Base-by-base conservation (phyloP, 306 rosid genomes). In the Alnus glutinosa region DNA sequence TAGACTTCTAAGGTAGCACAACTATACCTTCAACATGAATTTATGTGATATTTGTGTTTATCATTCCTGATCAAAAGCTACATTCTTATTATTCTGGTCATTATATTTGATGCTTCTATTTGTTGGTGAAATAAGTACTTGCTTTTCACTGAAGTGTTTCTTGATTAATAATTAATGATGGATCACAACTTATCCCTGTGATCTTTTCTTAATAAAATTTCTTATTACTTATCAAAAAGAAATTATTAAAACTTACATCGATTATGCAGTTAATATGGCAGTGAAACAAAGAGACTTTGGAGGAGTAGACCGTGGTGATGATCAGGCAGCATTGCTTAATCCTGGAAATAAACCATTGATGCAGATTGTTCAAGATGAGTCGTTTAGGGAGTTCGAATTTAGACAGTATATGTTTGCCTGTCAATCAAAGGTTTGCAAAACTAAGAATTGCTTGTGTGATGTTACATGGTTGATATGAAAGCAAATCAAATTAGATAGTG, bases 341-440 rank as follows among this genome's bases (percentile, higher is more conserved):
- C 87, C 96, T 59, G 92, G 92, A 77, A 93, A 83, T 79, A 96
- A 93, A 80, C 80, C 94, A 76, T 87, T 96, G 89, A 83, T 96
- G 50, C 96, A 93, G 81, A 96, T 96, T 68, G 92, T 91, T 82
- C 99, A 90, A 87, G 99, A 96, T 71, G 99, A 93, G 79, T 91
- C 97, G 7, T 93, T 96, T 81, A 84, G 99, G 90, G 99, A 96
- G 84, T 96, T 96, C 83, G 99, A 96, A 80, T 93, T 96, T 87
- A 83, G 96, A 86, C 99, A 96, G 81, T 96, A 96, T 90, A 90
- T 96, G 34, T 93, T 96, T 85, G 86, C 98, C 82, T 91, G 98
- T 80, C 98, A 90, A 84, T 80, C 98, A 79, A 93, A 92, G 99
- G 99, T 96, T 79, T 73, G 86, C 54, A 72, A 67, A 23, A 82